Conservation (phyloP, 176 grass and related monocot species). For the Triticum dicoccoides region DNA sequence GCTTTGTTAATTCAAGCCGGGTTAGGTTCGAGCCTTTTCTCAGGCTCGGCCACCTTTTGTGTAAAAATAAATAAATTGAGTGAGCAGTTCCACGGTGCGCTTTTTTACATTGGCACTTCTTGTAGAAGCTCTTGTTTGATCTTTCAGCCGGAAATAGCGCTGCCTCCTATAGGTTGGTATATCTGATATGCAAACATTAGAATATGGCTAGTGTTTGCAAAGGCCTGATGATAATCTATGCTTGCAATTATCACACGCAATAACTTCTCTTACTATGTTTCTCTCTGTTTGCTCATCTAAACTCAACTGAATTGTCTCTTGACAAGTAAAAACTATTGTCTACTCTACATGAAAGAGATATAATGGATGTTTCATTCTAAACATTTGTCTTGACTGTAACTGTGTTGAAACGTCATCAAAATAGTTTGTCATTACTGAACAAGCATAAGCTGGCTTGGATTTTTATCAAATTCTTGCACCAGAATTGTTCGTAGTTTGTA, state of each 20-base stretch:
- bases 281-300: not conserved
- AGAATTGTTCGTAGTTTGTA: not conserved
- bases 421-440: not conserved
- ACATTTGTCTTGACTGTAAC: not conserved
- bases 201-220: not conserved
- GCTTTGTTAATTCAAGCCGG: too few relatives aligned
- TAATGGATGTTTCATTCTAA: not conserved
- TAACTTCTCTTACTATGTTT: not conserved
- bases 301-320: not conserved
- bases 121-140: not conserved
- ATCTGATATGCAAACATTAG: not conserved
- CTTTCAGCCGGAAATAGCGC: not conserved
- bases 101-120: not conserved
- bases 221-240: not conserved
- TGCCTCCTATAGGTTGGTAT: not conserved
- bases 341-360: not conserved
- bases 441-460: not conserved
- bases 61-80: not conserved
- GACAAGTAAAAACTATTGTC: not conserved
- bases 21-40: too few relatives aligned
- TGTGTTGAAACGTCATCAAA: not conserved
- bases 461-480: not conserved
- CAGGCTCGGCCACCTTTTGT: too few relatives aligned
- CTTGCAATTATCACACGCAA: not conserved
- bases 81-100: not conserved